Evolutionary conservation across 108 stramenopile genomes (phyloP).

Genomic region (Aureococcus anophagefferens): DNA sequence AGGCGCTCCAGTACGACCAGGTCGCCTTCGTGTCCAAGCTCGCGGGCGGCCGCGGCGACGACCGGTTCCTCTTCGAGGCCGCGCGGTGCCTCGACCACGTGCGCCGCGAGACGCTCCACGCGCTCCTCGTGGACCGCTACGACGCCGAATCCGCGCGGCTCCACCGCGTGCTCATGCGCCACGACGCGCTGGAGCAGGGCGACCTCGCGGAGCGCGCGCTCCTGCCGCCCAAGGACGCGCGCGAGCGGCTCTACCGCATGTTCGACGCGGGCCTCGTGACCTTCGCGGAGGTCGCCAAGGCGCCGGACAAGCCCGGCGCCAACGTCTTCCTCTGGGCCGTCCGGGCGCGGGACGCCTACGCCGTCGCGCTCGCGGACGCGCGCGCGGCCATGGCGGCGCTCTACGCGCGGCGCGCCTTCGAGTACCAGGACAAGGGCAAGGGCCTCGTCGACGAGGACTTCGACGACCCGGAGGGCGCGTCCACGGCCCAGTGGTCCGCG

Average conservation of each 20-base stretch:
- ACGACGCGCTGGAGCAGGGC: not conserved
- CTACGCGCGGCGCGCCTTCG: no score
- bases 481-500: no score
- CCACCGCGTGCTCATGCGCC: not conserved
- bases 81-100: not conserved
- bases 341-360: not conserved
- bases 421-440: no score
- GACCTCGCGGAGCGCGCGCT: not conserved
- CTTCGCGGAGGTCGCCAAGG: not conserved
- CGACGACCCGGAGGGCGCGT: not conserved
- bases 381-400: no score
- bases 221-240: not conserved
- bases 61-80: not conserved
- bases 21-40: no score
- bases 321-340: not conserved
- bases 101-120: not conserved
- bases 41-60: not conserved
- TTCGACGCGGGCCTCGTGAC: not conserved
- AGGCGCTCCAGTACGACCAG: no score
- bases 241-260: not conserved
- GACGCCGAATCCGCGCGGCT: not conserved
- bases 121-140: not conserved
- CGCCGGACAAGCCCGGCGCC: not conserved
- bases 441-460: no score
- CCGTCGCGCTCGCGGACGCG: no score